Evolutionary conservation across 148 eudicot species (phyloP).

Genomic region (Dianthus caryophyllus): DNA sequence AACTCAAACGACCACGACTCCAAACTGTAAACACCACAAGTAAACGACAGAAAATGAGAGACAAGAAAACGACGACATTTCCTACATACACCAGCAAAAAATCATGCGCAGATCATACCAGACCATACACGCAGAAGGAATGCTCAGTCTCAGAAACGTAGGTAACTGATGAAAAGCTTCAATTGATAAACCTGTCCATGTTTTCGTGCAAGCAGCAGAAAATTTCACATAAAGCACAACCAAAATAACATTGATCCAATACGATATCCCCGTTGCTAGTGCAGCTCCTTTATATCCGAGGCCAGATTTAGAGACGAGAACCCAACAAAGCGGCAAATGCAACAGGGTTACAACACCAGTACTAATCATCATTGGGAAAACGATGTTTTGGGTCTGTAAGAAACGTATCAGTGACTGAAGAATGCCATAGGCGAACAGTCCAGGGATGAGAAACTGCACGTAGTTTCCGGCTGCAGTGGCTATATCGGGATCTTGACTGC

Average conservation of each 20-base stretch:
- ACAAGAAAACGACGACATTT: neutral
- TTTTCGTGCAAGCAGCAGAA: constrained; percentile 28
- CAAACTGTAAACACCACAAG: constrained; percentile 40
- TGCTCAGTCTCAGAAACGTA: constrained; percentile 28
- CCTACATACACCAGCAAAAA: neutral
- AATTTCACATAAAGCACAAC: constrained; percentile 37
- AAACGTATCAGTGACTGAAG: constrained; percentile 28
- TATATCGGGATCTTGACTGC: constrained; percentile 33
- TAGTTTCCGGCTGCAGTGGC: constrained; percentile 34
- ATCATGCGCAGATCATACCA: constrained; percentile 25
- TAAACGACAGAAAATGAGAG: neutral
- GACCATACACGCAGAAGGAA: constrained; percentile 47
- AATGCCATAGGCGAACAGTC: constrained; percentile 36
- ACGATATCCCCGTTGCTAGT: constrained; percentile 30
- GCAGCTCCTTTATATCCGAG: constrained; percentile 38
- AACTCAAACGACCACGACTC: constrained; percentile 85
- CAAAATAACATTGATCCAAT: constrained; percentile 36
- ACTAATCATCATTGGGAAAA: constrained; percentile 35
- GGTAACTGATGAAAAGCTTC: constrained; percentile 31
- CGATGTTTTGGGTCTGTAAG: constrained; percentile 37
- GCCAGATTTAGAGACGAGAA: constrained; percentile 25
- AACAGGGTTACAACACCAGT: constrained; percentile 17
- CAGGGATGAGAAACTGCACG: constrained; percentile 30
- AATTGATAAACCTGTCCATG: constrained; percentile 43
- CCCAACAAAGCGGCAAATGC: constrained; percentile 31